These are phyloP conservation scores for Pouteria campechiana DNA, from an alignment of 179 eudicot genomes.

Conservation along the genomic window DNA sequence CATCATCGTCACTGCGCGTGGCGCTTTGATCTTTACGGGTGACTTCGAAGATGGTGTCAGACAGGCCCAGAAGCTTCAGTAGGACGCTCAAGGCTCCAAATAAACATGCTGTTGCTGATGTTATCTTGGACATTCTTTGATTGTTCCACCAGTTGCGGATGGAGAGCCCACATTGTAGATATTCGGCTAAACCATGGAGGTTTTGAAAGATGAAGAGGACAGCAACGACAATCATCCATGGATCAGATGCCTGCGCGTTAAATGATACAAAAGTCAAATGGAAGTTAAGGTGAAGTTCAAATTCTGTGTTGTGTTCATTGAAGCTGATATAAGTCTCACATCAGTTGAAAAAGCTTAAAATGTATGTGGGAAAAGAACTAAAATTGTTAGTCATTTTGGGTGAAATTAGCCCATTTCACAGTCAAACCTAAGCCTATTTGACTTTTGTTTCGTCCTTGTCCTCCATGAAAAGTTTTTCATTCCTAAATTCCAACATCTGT, in stretches of 20 bases:
- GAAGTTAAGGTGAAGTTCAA: too few species aligned
- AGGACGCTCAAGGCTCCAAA: slow-evolving; percentile 6
- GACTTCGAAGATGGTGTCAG: slow-evolving; percentile 16
- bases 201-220: slow-evolving; percentile 9
- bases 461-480: too few species aligned
- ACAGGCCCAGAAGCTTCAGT: slow-evolving; percentile 12
- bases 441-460: too few species aligned
- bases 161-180: slow-evolving; percentile 6
- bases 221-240: slow-evolving; percentile 1
- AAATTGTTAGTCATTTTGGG: too few species aligned
- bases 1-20: background rate
- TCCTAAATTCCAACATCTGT: too few species aligned
- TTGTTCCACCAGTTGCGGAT: slow-evolving; percentile 23
- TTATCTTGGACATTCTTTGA: slow-evolving; percentile 15
- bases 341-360: too few species aligned
- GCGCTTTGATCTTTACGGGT: slow-evolving; percentile 10
- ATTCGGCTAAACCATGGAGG: slow-evolving; percentile 8
- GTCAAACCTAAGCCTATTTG: too few species aligned
- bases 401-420: too few species aligned
- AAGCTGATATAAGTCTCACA: too few species aligned
- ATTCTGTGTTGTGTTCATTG: too few species aligned
- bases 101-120: slow-evolving; percentile 6
- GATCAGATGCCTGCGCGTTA: slow-evolving; percentile 10
- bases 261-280: too few species aligned
- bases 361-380: too few species aligned